Percentiles rank a stretch among this genome's conserved stretches.
Evolutionary conservation across 176 grass and related monocot species (phyloP).

Genomic region (Puccinellia tenuiflora): DNA sequence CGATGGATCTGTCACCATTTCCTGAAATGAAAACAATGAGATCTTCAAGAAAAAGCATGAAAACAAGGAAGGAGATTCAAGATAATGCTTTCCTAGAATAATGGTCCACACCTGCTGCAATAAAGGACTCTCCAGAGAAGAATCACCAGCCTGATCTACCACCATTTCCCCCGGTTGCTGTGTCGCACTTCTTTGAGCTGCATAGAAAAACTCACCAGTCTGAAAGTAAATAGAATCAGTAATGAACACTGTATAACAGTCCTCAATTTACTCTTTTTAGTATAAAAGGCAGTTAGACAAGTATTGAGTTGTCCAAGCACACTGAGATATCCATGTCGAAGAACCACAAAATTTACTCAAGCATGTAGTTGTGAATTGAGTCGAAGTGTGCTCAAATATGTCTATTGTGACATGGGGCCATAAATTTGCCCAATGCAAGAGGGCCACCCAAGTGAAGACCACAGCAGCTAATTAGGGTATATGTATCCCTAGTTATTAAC

Average conservation of each 20-base stretch:
- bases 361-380: not conserved
- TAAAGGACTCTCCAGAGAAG: slow-evolving; percentile 77
- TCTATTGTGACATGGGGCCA: not conserved
- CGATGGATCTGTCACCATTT: slow-evolving; percentile 78
- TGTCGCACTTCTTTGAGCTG: slow-evolving; percentile 63
- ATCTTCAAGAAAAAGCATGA: not conserved
- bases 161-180: slow-evolving; percentile 70
- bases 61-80: not conserved
- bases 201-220: slow-evolving; percentile 85
- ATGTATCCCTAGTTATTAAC: not conserved
- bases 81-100: not conserved
- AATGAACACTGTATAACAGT: not conserved
- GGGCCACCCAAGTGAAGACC: not conserved
- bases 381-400: slow-evolving; percentile 6
- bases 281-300: not conserved
- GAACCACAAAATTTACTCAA: not conserved
- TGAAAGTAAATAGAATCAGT: slow-evolving; percentile 35
- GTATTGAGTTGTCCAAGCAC: not conserved
- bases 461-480: not conserved
- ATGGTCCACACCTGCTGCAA: slow-evolving; percentile 61
- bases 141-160: slow-evolving; percentile 47
- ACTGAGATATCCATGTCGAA: not conserved
- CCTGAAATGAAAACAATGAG: slow-evolving; percentile 34
- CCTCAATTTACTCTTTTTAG: not conserved
- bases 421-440: not conserved